Evolutionary conservation across 202 grass and related monocot species (phyloP).

Genomic region (Saccharum hybrid): DNA sequence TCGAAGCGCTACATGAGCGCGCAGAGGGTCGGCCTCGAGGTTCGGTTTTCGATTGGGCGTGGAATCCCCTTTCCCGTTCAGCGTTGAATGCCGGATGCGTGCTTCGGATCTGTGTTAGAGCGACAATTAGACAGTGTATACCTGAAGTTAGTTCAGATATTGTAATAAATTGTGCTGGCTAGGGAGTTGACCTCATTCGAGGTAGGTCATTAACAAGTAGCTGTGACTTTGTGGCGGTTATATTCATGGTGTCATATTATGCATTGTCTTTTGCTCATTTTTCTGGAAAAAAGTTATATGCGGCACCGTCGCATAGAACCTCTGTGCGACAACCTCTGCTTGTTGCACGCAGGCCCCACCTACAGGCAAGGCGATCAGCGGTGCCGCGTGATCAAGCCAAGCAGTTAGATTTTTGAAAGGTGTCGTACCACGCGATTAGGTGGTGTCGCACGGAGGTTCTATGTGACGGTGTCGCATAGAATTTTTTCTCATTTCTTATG

Average conservation of each 20-base stretch:
- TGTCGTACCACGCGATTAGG: too few species aligned
- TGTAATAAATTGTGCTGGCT: conserved; percentile 12
- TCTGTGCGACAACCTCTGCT: too few species aligned
- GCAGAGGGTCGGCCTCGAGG: neutral
- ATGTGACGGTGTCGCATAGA: too few species aligned
- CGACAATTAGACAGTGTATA: neutral
- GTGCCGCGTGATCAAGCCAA: too few species aligned
- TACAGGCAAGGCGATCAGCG: too few species aligned
- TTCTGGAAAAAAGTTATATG: neutral
- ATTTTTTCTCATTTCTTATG: neutral
- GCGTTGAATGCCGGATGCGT: neutral
- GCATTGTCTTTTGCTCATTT: neutral
- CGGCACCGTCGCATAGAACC: too few species aligned
- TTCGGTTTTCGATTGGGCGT: neutral
- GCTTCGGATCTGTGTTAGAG: conserved; percentile 21
- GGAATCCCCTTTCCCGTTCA: neutral
- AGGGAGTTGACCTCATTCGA: conserved; percentile 21
- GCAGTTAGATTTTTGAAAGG: too few species aligned
- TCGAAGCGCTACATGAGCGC: neutral
- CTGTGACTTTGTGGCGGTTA: neutral
- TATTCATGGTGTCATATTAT: conserved; percentile 11
- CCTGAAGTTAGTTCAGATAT: neutral
- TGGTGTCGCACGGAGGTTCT: too few species aligned
- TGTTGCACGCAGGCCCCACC: too few species aligned
- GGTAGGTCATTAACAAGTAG: neutral